These are phyloP conservation scores for Auxenochlorella pyrenoidosa DNA, from an alignment of 139 green algal species.

Conservation along the genomic window DNA sequence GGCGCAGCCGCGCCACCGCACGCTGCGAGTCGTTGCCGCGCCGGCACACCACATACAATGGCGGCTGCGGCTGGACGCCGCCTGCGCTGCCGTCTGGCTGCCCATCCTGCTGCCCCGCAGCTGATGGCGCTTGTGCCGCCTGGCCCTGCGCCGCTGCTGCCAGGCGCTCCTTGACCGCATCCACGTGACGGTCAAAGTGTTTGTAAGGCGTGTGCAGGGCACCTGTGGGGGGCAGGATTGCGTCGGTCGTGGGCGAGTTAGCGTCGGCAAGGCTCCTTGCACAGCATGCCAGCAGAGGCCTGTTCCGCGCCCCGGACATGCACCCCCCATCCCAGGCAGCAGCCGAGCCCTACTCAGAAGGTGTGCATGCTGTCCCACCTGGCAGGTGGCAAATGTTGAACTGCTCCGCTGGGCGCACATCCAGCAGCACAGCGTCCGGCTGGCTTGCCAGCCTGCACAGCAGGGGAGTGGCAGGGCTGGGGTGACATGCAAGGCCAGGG, in stretches of 20 bases:
- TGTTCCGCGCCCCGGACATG: not conserved
- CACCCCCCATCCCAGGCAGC: not conserved
- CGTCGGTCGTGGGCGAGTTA: too few species aligned
- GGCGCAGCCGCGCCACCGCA: conserved; percentile 70
- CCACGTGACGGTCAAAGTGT: conserved; percentile 1
- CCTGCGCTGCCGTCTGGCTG: not conserved
- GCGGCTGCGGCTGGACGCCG: not conserved
- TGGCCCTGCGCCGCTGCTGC: not conserved
- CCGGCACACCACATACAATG: conserved; percentile 88
- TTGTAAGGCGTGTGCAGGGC: conserved; percentile 20
- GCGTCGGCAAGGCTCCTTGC: too few species aligned
- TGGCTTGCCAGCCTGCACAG: conserved; percentile 8
- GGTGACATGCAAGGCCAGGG: not conserved
- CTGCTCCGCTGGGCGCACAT: conserved; percentile 82
- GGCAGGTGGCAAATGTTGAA: conserved; percentile 71
- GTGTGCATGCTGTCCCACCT: not conserved
- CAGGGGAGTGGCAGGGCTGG: not conserved
- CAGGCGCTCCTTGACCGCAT: conserved; percentile 8
- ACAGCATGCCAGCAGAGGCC: not conserved
- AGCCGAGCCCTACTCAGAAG: too few species aligned
- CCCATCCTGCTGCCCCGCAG: conserved; percentile 45
- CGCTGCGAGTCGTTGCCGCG: conserved; percentile 95
- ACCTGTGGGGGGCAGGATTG: not conserved
- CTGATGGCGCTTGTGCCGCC: not conserved
- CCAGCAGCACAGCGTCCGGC: conserved; percentile 64